Evolutionary conservation across 2,329 filamentous ascomycete species (phyloP).

Genomic region (Lasiodiplodia gonubiensis): DNA sequence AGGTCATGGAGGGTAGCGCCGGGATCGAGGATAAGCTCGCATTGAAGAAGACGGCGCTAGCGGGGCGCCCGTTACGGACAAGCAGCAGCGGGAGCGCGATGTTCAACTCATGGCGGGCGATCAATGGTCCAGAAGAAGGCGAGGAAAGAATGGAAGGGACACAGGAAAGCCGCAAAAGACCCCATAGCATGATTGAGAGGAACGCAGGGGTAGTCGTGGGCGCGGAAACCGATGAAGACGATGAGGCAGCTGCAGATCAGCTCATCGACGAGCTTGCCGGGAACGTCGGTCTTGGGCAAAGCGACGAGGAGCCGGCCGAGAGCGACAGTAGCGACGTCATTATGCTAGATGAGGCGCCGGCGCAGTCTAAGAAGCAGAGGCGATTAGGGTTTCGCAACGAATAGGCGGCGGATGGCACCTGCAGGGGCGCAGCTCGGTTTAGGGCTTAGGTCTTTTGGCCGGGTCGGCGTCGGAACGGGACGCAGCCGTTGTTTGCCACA

Average conservation of each 20-base stretch:
- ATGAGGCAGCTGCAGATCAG: slow-evolving; percentile 23
- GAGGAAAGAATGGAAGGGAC: neutral
- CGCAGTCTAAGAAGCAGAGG: slow-evolving; percentile 11
- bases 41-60: slow-evolving; percentile 12
- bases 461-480: slow-evolving; percentile 20
- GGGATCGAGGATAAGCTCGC: slow-evolving; percentile 27
- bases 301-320: slow-evolving; percentile 21
- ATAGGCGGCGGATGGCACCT: slow-evolving; percentile 12
- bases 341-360: slow-evolving; percentile 13
- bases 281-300: slow-evolving; percentile 1
- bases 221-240: slow-evolving; percentile 10
- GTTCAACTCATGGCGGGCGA: slow-evolving; percentile 11
- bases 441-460: neutral
- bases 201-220: neutral
- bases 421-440: slow-evolving; percentile 11
- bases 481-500: slow-evolving; percentile 22
- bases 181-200: neutral
- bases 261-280: slow-evolving; percentile 25
- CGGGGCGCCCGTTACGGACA: slow-evolving; percentile 9
- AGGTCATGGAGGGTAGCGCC: slow-evolving; percentile 49
- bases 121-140: slow-evolving; percentile 3
- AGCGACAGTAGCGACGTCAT: slow-evolving; percentile 16
- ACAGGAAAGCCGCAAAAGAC: neutral
- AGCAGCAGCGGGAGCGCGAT: slow-evolving; percentile 1
- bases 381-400: neutral